Evolutionary conservation across 2,329 filamentous ascomycete species (phyloP).

Genomic region (Amylocarpus encephaloides): DNA sequence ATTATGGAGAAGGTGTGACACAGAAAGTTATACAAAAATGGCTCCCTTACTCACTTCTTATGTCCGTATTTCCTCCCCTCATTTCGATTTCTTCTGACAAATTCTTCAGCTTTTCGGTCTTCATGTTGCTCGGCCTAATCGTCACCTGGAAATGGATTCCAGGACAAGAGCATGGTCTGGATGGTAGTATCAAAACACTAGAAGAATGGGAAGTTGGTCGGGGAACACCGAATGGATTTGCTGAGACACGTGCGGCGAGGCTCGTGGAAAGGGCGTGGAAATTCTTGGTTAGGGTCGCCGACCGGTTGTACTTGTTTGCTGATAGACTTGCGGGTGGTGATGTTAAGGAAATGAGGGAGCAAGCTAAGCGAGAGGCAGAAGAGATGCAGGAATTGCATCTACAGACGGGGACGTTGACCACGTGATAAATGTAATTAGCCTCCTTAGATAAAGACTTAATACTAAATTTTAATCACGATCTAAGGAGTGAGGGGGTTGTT

Average conservation of each 20-base stretch:
- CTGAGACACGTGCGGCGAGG: constrained; percentile 6
- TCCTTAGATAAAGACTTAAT: too few relatives aligned
- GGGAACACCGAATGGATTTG: constrained; percentile 11
- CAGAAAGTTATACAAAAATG: constrained; percentile 14
- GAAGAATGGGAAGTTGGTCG: constrained; percentile 20
- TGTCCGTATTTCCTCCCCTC: constrained; percentile 7
- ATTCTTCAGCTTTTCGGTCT: constrained; percentile 14
- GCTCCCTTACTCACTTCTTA: constrained; percentile 20
- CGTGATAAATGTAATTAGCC: too few relatives aligned
- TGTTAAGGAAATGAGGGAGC: constrained; percentile 6
- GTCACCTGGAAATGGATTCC: constrained; percentile 17
- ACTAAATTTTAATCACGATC: too few relatives aligned
- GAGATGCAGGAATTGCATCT: constrained; percentile 1
- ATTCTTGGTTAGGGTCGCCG: background rate
- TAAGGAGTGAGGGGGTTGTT: too few relatives aligned
- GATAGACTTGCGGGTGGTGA: constrained; percentile 14
- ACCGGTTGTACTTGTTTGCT: constrained; percentile 8
- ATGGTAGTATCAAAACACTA: constrained; percentile 16
- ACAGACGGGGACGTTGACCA: background rate
- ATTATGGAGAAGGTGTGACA: constrained; percentile 14
- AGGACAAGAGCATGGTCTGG: constrained; percentile 10
- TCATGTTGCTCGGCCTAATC: constrained; percentile 21
- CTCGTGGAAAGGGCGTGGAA: constrained; percentile 9
- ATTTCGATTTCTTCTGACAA: background rate
- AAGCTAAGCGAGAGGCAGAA: constrained; percentile 21